phyloP scores from a whole-genome alignment of 2,329 filamentous ascomycete species.

The Hymenoscyphus albidus region DNA sequence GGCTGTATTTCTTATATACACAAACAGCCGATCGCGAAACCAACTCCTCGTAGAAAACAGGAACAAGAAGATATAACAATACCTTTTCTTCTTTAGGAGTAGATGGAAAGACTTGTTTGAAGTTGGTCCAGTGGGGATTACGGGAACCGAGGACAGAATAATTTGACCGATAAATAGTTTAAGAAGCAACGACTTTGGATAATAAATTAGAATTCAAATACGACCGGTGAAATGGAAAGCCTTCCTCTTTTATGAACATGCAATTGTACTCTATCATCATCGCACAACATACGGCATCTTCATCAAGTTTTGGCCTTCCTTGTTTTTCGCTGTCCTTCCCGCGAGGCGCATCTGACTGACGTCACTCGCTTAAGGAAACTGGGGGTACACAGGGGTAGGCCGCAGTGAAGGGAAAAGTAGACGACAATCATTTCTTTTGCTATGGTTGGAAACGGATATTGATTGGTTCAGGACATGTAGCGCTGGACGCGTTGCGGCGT shows the following conservation, averaged over 20 bases:
- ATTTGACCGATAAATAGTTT: slow-evolving; percentile 1
- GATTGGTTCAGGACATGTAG: background rate
- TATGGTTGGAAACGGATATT: background rate
- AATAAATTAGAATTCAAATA: background rate
- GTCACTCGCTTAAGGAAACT: slow-evolving; percentile 3
- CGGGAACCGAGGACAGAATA: background rate
- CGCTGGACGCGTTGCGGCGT: background rate
- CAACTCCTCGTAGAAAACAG: background rate
- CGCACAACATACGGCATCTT: background rate
- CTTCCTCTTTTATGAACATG: background rate
- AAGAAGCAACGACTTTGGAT: background rate
- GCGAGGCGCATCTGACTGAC: slow-evolving; percentile 1
- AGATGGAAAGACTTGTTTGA: background rate
- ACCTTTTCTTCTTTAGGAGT: background rate
- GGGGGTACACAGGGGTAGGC: background rate
- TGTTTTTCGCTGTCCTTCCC: background rate
- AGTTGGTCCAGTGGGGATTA: background rate
- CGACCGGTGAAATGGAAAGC: background rate
- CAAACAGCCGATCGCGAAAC: background rate
- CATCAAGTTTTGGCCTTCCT: background rate
- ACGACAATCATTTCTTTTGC: background rate
- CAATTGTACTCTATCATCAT: background rate
- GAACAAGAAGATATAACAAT: background rate
- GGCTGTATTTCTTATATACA: background rate
- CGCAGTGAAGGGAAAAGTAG: background rate